A percentile compares a stretch with the other conserved stretches of the same genome.
These are phyloP conservation scores for Wickerhamiella hasegawae DNA, from an alignment of 805 yeast genomes.

Conservation along the genomic window DNA sequence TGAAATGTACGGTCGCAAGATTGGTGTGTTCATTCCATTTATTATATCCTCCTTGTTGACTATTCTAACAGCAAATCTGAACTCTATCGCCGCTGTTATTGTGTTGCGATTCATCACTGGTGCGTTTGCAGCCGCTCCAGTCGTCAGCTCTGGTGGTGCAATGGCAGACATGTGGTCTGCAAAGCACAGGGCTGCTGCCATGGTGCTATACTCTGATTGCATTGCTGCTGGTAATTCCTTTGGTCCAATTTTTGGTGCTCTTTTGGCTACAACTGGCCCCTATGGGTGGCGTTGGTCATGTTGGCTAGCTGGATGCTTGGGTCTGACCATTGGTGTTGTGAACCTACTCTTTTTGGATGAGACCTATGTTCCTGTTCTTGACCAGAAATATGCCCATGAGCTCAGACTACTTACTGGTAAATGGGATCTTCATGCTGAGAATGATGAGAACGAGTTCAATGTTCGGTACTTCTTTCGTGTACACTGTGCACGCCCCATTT, in stretches of 20 bases:
- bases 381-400: slow-evolving; percentile 46
- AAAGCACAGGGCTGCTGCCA: slow-evolving; percentile 35
- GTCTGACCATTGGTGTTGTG: slow-evolving; percentile 20
- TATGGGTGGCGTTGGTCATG: slow-evolving; percentile 45
- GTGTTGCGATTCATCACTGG: slow-evolving; percentile 39
- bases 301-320: slow-evolving; percentile 33
- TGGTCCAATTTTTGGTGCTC: slow-evolving; percentile 30
- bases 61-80: slow-evolving; percentile 24
- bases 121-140: slow-evolving; percentile 46
- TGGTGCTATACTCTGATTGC: slow-evolving; percentile 32
- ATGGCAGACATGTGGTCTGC: slow-evolving; percentile 44
- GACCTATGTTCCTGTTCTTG: slow-evolving; percentile 29
- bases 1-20: slow-evolving; percentile 41
- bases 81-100: slow-evolving; percentile 25
- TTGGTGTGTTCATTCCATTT: slow-evolving; percentile 34
- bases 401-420: slow-evolving; percentile 67
- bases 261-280: slow-evolving; percentile 24
- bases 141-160: slow-evolving; percentile 45
- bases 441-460: slow-evolving; percentile 65
- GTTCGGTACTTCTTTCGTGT: slow-evolving; percentile 51
- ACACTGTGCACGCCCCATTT: slow-evolving; percentile 66
- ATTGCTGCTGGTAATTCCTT: slow-evolving; percentile 28
- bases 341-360: slow-evolving; percentile 25
- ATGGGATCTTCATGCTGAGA: slow-evolving; percentile 74
- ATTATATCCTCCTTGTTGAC: slow-evolving; percentile 31